These are phyloP conservation scores for Pulicaria dysenterica DNA, from an alignment of 129 eudicot genomes.

Conservation along the genomic window DNA sequence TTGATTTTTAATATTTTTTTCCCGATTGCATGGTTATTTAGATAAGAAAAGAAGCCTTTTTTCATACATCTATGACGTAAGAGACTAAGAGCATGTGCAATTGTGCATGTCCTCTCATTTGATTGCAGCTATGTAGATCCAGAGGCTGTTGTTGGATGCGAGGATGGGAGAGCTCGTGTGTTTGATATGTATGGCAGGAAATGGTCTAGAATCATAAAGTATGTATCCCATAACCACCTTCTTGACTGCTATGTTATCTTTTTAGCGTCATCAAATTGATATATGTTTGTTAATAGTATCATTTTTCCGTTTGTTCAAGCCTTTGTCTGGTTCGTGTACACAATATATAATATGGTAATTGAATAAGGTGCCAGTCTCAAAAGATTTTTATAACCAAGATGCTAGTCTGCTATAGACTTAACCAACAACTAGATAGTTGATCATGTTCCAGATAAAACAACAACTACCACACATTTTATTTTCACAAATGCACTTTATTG, in stretches of 20 bases:
- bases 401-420: background rate
- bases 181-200: constrained; percentile 94
- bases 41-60: background rate
- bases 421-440: too few relatives aligned
- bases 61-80: background rate
- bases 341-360: background rate
- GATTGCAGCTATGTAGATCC: constrained; percentile 86
- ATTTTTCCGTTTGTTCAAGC: background rate
- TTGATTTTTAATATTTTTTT: background rate
- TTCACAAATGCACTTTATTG: too few relatives aligned
- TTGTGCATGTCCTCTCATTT: background rate
- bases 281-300: background rate
- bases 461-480: background rate
- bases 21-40: constrained; percentile 5
- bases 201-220: constrained; percentile 86
- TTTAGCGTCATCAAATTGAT: constrained; percentile 12
- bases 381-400: background rate
- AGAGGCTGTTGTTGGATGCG: constrained; percentile 83
- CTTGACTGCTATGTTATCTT: background rate
- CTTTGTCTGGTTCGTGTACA: too few relatives aligned
- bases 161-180: constrained; percentile 84
- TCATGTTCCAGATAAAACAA: background rate
- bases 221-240: constrained; percentile 24
- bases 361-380: background rate
- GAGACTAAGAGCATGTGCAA: too few relatives aligned